Base-by-base conservation (phyloP, 78 protist genomes). In the Pigoraptor vietnamica region DNA sequence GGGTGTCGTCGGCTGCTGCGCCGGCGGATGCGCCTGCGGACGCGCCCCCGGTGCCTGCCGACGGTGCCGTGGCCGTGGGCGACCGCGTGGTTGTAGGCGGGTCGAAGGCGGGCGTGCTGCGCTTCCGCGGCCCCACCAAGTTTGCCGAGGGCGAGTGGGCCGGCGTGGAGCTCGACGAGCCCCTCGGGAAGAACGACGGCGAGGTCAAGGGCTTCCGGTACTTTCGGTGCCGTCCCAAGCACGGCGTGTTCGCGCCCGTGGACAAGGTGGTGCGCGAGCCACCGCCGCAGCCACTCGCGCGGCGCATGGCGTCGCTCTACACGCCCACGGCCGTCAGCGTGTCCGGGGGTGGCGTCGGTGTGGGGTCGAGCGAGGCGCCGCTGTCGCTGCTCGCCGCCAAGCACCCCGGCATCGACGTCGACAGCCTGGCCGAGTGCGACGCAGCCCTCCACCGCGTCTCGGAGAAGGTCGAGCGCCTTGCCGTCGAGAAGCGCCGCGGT, bases 131-230 rank as follows among this genome's bases (percentile, higher is more conserved):
- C 32, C 0, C 79, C n/a, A 92, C 93, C 34, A 0, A 19, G 38
- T 92, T 92, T 67, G 93, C 91, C 40, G 86, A 82, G 6, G 93
- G 93, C 32, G 19, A 1, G 1, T 95, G 95, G 95, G 40, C 91
- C 25, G 97, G 97, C 34, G 92, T 95, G 29, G 48, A 88, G 67
- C 92, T 92, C 83, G 96, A 94, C 37, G 95, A 93, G 90, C 96
- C 97, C 9, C 86, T 90, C 9, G 96, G 96, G 2, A 92, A 93
- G 89, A 82, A 93, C 86, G 94, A 95, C 90, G 97, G 97, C 67
- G 2, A 32, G 29, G 94, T 87, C 67, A 24, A 90, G 88, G 94
- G 92, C 33, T 1, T 40, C n/a, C 39, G 81, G 9, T 89, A 90
- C 94, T 93, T 95, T 24, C 0, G 0, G 48, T 93, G 95, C 90